Conservation (phyloP, 1,284 basidiomycete genomes). For the Melampsora americana region DNA sequence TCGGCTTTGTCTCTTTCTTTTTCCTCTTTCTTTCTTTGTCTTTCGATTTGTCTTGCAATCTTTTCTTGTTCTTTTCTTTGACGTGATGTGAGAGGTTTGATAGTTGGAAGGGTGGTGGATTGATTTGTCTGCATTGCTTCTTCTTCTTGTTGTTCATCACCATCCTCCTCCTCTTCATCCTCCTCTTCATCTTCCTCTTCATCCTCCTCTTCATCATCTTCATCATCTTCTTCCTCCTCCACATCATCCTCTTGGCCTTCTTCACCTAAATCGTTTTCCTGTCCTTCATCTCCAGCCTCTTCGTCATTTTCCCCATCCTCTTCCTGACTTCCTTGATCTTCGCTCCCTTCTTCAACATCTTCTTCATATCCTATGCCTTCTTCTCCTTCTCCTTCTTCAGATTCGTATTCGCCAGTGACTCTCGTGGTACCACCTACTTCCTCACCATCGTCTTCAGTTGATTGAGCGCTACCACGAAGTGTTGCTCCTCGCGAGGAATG, state of each 20-base stretch:
- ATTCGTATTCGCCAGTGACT: conserved; percentile 3
- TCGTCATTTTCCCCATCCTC: conserved; percentile 25
- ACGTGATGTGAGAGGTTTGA: not conserved
- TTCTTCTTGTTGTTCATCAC: conserved; percentile 47
- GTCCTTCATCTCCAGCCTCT: conserved; percentile 12
- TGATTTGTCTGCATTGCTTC: conserved; percentile 51
- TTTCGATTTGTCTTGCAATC: conserved; percentile 25
- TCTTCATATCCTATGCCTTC: conserved; percentile 8
- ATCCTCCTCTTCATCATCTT: not conserved
- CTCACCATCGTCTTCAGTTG: not conserved
- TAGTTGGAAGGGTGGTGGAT: conserved; percentile 49
- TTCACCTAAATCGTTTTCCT: conserved; percentile 11
- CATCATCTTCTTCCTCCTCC: conserved; percentile 35
- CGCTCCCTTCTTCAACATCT: conserved; percentile 2
- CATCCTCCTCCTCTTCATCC: conserved; percentile 35
- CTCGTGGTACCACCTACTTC: not conserved
- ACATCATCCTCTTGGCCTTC: conserved; percentile 33
- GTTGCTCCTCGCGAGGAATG: too few relatives aligned
- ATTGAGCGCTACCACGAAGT: not conserved
- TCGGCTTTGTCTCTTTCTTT: conserved; percentile 39
- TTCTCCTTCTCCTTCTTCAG: not conserved
- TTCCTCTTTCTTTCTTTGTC: conserved; percentile 30
- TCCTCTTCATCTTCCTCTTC: conserved; percentile 44
- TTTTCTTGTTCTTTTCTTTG: conserved; percentile 40
- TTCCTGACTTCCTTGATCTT: conserved; percentile 29